Evolutionary conservation across 768 basidiomycete genomes (phyloP), one percentile per base, ranked within the genome.

Genomic region (Rubroboletus pulcherrimus): DNA sequence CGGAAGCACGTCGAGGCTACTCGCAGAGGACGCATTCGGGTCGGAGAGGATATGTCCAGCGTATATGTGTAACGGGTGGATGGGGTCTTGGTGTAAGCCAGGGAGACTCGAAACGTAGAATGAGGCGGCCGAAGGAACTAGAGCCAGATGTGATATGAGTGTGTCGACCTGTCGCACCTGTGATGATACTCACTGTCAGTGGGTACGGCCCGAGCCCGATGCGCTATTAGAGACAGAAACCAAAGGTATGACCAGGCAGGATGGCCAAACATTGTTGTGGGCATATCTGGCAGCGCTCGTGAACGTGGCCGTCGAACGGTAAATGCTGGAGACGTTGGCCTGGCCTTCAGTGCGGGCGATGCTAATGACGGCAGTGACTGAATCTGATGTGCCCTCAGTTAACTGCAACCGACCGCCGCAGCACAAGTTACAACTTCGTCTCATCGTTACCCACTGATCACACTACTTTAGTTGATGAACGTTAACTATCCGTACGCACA

Each of bases 21-120:
- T 70, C 11, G 79, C 77, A n/a, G 70, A 72, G 10, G 77, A 60
- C 21, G 75, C 77, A 70, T 81, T 74, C 8, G 87, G 87, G 74
- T 89, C 91, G 2, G 91, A 86, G n/a, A 86, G 74, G 37, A 95
- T 75, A 71, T 94, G 91, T 2, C 93, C 93, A 10, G 89, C 86
- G 63, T 85, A 94, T 68, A 93, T 82, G 59, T 83, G 83, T n/a
- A 94, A 71, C 12, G 90, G 86, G 30, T 83, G 79, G 21, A 78
- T 67, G n/a, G 77, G 76, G 73, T 90, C 82, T 70, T 89, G 85
- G 60, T 86, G 83, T 24, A 95, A 77, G 58, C 83, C 85, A 19
- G 93, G 93, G 47, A 96, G 77, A 29, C 71, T 78, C 3, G 83
- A 79, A 41, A 94, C 88, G 62, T 90, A 93, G 74, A 93, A 93